These are phyloP conservation scores for Metschnikowia santaceciliae DNA, from an alignment of 805 yeast species.

Conservation along the genomic window DNA sequence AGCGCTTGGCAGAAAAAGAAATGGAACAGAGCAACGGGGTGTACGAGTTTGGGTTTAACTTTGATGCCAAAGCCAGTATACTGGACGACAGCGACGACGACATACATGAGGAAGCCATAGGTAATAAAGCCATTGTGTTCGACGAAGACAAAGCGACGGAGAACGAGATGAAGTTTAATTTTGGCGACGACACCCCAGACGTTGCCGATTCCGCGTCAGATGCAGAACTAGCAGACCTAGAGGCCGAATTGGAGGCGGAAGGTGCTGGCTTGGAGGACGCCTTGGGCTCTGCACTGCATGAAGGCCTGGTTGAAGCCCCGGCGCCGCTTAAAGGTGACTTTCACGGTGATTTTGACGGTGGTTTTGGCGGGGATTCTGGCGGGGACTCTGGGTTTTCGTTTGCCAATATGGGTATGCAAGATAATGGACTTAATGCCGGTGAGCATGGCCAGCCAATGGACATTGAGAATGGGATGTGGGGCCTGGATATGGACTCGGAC, in stretches of 20 bases:
- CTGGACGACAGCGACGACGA: slow-evolving; percentile 19
- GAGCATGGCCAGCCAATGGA: background rate
- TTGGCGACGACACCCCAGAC: slow-evolving; percentile 5
- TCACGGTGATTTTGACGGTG: no score
- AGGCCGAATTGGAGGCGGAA: slow-evolving; percentile 3
- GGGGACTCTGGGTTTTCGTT: background rate
- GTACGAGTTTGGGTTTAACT: slow-evolving; percentile 31
- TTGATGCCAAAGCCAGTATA: slow-evolving; percentile 21
- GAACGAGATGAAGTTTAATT: slow-evolving; percentile 7
- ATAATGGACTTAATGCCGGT: background rate
- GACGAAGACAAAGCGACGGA: slow-evolving; percentile 4
- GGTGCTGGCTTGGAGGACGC: background rate
- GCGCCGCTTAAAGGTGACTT: background rate
- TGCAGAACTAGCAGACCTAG: slow-evolving; percentile 3
- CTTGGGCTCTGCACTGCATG: background rate
- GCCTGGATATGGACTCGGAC: slow-evolving; percentile 2
- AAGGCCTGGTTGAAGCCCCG: background rate
- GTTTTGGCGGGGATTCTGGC: no score
- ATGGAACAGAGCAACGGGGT: slow-evolving; percentile 27
- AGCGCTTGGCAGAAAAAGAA: slow-evolving; percentile 26
- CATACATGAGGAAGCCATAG: background rate
- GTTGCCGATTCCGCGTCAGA: background rate
- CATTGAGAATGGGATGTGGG: background rate
- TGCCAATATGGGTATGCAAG: background rate
- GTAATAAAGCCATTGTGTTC: slow-evolving; percentile 2